Percentiles rank a stretch among this genome's conserved stretches.
phyloP scores from a whole-genome alignment of 371 early-diverging fungal genomes.

The Coemansia sp. region DNA sequence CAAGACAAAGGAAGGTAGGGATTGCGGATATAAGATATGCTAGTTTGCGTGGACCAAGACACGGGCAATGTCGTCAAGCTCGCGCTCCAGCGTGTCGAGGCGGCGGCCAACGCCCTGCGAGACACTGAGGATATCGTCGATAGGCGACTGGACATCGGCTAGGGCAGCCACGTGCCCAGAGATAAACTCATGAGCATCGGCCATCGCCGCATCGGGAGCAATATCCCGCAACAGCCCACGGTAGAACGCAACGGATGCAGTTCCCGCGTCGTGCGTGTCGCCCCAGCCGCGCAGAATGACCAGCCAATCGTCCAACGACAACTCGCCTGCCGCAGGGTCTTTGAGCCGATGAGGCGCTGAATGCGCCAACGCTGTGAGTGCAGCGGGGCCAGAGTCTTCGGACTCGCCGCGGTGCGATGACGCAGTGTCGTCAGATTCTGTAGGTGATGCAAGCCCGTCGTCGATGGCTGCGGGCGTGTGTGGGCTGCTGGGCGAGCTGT shows the following conservation, averaged over 20 bases:
- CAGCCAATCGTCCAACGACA: conserved; percentile 52
- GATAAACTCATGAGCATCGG: conserved; percentile 14
- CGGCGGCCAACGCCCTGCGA: conserved; percentile 43
- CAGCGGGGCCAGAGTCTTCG: conserved; percentile 11
- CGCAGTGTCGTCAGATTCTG: conserved; percentile 28
- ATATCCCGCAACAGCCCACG: conserved; percentile 32
- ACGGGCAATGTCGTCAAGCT: conserved; percentile 45
- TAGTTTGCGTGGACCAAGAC: conserved; percentile 42
- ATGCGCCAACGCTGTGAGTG: conserved; percentile 11
- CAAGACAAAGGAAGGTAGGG: not conserved
- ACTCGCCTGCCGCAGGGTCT: conserved; percentile 30
- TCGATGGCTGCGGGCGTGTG: conserved; percentile 2
- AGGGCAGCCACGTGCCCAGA: conserved; percentile 27
- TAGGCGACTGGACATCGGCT: conserved; percentile 26
- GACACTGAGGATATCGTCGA: conserved; percentile 41
- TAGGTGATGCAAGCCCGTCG: conserved; percentile 16
- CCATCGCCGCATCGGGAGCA: conserved; percentile 1
- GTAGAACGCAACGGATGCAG: conserved; percentile 24
- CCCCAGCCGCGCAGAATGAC: conserved; percentile 49
- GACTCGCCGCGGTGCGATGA: conserved; percentile 18
- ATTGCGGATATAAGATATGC: no score
- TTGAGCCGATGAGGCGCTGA: conserved; percentile 25
- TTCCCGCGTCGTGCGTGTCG: conserved; percentile 31
- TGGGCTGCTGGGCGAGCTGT: not conserved
- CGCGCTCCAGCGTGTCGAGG: conserved; percentile 30